Evolutionary conservation across 129 eudicot species (phyloP).

Genomic region (Lonicera japonica): DNA sequence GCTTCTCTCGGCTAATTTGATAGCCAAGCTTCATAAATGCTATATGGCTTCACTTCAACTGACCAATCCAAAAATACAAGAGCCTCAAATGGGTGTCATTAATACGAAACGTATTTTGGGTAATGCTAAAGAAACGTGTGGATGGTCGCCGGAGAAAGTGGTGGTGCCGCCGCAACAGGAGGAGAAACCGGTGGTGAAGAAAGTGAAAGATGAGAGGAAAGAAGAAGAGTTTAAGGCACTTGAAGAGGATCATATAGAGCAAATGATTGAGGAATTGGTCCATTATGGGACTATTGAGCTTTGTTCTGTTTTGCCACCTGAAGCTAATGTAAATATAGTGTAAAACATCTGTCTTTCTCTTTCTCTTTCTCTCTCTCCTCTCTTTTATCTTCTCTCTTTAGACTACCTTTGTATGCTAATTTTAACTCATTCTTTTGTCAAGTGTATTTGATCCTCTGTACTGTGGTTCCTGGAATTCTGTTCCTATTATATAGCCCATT

Average conservation of each 20-base stretch:
- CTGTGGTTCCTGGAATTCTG: neutral
- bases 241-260: slow-evolving; percentile 73
- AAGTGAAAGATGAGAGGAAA: slow-evolving; percentile 8
- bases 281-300: slow-evolving; percentile 74
- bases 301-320: slow-evolving; percentile 29
- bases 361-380: too few relatives aligned
- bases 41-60: slow-evolving; percentile 73
- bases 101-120: neutral
- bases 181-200: slow-evolving; percentile 9
- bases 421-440: neutral
- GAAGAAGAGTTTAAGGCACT: slow-evolving; percentile 33
- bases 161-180: slow-evolving; percentile 22
- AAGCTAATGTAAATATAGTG: slow-evolving; percentile 3
- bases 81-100: slow-evolving; percentile 13
- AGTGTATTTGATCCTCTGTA: slow-evolving; percentile 1
- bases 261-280: slow-evolving; percentile 76
- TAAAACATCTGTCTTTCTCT: too few relatives aligned
- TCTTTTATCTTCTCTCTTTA: neutral
- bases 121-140: slow-evolving; percentile 22
- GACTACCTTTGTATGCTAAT: slow-evolving; percentile 13
- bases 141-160: slow-evolving; percentile 31
- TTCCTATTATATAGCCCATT: neutral
- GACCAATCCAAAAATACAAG: slow-evolving; percentile 38
- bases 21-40: slow-evolving; percentile 65
- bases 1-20: slow-evolving; percentile 66